A percentile compares a stretch with the other conserved stretches of the same genome.
These are phyloP conservation scores for Geotrichum reessii DNA, from an alignment of 1,139 yeast species.

Conservation along the genomic window DNA sequence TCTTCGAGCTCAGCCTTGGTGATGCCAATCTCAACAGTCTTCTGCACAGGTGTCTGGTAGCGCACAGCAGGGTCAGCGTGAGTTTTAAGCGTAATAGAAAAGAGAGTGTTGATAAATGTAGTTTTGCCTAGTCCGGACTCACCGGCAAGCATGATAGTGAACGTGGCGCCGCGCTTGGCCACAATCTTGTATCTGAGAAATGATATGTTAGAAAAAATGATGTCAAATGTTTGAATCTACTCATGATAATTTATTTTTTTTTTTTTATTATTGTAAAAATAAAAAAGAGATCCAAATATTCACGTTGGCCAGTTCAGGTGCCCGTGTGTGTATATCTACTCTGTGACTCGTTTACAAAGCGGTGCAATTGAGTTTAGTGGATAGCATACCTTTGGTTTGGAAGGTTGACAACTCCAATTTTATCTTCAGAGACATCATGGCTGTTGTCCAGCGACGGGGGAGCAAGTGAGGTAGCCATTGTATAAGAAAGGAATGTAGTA, in stretches of 20 bases:
- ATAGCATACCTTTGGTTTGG: slow-evolving; percentile 83
- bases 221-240: too few relatives aligned
- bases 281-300: too few relatives aligned
- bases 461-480: background rate
- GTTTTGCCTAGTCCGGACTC: slow-evolving; percentile 89
- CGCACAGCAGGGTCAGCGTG: slow-evolving; percentile 62
- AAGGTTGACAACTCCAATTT: slow-evolving; percentile 75
- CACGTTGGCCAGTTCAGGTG: too few relatives aligned
- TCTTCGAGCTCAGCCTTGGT: slow-evolving; percentile 90
- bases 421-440: slow-evolving; percentile 8
- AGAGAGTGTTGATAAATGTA: slow-evolving; percentile 87
- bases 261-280: too few relatives aligned
- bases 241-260: too few relatives aligned
- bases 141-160: slow-evolving; percentile 93
- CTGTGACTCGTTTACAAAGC: background rate
- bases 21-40: slow-evolving; percentile 87
- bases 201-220: too few relatives aligned
- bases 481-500: background rate
- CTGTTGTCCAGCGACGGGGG: background rate
- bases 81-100: slow-evolving; percentile 52
- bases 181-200: slow-evolving; percentile 68
- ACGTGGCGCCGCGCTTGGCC: slow-evolving; percentile 80
- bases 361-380: background rate
- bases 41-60: slow-evolving; percentile 66
- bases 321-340: background rate